Evolutionary conservation across 768 basidiomycete species (phyloP).

Genomic region (Suillus clintonianus): DNA sequence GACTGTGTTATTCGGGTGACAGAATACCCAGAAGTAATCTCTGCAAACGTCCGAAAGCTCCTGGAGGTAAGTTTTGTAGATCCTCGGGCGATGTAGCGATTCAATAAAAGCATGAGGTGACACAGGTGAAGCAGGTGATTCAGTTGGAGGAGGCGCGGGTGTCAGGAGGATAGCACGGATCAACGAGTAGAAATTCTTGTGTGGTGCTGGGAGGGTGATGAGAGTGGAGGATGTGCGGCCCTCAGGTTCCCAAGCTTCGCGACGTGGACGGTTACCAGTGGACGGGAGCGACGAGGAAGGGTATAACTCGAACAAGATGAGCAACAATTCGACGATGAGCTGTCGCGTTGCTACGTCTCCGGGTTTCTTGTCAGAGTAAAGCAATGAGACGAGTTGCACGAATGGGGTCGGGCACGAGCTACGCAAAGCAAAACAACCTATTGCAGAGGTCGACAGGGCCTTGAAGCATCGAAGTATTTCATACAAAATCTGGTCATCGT

Average conservation of each 20-base stretch:
- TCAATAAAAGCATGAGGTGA: constrained; percentile 83
- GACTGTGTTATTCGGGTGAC: constrained; percentile 90
- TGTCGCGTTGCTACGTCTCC: constrained; percentile 91
- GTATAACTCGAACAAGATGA: constrained; percentile 88
- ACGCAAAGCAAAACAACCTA: constrained; percentile 90
- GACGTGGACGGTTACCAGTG: constrained; percentile 36
- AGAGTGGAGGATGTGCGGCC: constrained; percentile 47
- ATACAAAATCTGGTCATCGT: constrained; percentile 92
- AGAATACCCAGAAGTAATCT: constrained; percentile 97
- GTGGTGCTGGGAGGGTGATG: constrained; percentile 70
- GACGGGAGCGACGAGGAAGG: constrained; percentile 69
- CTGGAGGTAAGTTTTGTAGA: constrained; percentile 80
- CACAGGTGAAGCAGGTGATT: constrained; percentile 61
- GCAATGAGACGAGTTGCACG: constrained; percentile 73
- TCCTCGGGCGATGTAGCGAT: constrained; percentile 62
- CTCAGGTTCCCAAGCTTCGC: constrained; percentile 62
- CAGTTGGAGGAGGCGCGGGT: constrained; percentile 63
- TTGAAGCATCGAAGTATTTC: constrained; percentile 94
- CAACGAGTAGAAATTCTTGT: constrained; percentile 71
- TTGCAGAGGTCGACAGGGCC: constrained; percentile 85
- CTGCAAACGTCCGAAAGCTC: constrained; percentile 89
- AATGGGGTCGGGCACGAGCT: constrained; percentile 88
- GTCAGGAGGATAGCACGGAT: constrained; percentile 77
- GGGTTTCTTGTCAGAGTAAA: constrained; percentile 98
- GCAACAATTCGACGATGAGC: constrained; percentile 84